Evolutionary conservation across 2,329 filamentous ascomycete genomes (phyloP).

Genomic region (Falciphora oryzae): DNA sequence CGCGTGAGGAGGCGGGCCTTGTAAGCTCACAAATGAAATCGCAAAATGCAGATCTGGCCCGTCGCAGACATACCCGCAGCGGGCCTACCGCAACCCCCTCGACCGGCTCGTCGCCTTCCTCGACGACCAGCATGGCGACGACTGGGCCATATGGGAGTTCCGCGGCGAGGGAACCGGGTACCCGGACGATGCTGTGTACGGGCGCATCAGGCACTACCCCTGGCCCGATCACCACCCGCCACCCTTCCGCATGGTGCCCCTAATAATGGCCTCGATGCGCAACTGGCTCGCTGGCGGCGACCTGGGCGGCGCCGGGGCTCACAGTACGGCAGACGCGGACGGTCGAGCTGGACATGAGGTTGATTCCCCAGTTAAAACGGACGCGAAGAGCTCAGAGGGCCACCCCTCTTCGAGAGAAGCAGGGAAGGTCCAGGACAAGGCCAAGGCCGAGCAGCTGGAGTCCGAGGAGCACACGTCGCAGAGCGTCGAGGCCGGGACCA

Average conservation of each 20-base stretch:
- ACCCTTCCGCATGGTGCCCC: conserved; percentile 80
- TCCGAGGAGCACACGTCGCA: too few species aligned
- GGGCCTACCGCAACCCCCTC: conserved; percentile 89
- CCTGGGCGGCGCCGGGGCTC: conserved; percentile 25
- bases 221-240: conserved; percentile 98
- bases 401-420: too few species aligned
- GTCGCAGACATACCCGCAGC: conserved; percentile 80
- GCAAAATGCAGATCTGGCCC: conserved; percentile 69
- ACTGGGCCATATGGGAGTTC: conserved; percentile 98
- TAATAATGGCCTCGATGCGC: conserved; percentile 88
- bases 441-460: conserved; percentile 13
- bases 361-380: conserved; percentile 10
- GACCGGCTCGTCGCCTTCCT: conserved; percentile 83
- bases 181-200: conserved; percentile 82
- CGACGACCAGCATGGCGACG: conserved; percentile 71
- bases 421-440: conserved; percentile 9
- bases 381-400: conserved; percentile 13
- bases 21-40: background rate
- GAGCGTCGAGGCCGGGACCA: conserved; percentile 14
- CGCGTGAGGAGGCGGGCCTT: conserved; percentile 17
- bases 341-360: background rate
- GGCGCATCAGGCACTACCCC: conserved; percentile 82
- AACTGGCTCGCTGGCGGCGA: conserved; percentile 67
- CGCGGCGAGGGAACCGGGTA: conserved; percentile 95
- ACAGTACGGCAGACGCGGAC: conserved; percentile 6